A percentile compares a stretch with the other conserved stretches of the same genome.
phyloP scores from a whole-genome alignment of 2,329 filamentous ascomycete genomes.

The Fusarium euwallaceae region DNA sequence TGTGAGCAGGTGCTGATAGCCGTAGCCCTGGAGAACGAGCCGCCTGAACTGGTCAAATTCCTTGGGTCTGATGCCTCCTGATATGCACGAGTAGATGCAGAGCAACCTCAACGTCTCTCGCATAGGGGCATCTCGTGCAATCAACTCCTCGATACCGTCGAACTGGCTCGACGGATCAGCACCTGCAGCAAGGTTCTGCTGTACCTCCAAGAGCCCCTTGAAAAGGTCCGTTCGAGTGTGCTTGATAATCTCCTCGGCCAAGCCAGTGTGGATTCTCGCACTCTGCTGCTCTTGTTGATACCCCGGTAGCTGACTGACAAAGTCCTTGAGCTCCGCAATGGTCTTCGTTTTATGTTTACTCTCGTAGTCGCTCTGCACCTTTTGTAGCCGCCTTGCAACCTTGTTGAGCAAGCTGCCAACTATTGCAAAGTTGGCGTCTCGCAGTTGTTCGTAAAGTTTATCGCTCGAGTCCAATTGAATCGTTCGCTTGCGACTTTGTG shows the following conservation, averaged over 20 bases:
- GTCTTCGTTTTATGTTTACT: conserved; percentile 90
- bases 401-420: conserved; percentile 91
- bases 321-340: conserved; percentile 91
- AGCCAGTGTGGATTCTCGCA: conserved; percentile 89
- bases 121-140: conserved; percentile 85
- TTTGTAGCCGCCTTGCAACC: conserved; percentile 86
- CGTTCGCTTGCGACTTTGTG: conserved; percentile 82
- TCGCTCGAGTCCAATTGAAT: conserved; percentile 91
- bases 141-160: conserved; percentile 93
- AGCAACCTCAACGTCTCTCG: conserved; percentile 86
- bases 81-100: conserved; percentile 91
- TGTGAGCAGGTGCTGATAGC: conserved; percentile 93
- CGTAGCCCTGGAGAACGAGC: conserved; percentile 91
- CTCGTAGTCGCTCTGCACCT: conserved; percentile 88
- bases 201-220: conserved; percentile 88
- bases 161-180: conserved; percentile 91
- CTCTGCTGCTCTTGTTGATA: conserved; percentile 96
- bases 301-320: conserved; percentile 91
- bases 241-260: conserved; percentile 96
- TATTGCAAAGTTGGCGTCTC: conserved; percentile 95
- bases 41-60: conserved; percentile 92
- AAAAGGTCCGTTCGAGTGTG: conserved; percentile 92
- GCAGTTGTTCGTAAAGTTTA: conserved; percentile 86
- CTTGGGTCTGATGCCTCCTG: conserved; percentile 87
- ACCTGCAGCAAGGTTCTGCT: conserved; percentile 94